Base-by-base conservation (phyloP, 2,329 filamentous ascomycete genomes). In the Helotiales sp. region DNA sequence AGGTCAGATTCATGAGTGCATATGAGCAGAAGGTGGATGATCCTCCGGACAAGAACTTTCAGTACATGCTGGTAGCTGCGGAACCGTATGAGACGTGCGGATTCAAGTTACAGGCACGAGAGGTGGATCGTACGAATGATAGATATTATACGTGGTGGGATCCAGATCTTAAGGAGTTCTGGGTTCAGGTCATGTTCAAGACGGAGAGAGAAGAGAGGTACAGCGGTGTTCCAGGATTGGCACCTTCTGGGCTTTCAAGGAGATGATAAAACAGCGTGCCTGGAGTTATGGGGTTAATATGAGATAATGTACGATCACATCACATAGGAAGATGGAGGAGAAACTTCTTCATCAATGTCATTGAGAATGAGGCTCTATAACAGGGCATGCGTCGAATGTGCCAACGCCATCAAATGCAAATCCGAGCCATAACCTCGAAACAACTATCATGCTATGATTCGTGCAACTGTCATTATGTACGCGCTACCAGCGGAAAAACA, bases 1-100 rank as follows among this genome's bases (percentile, higher is more conserved):
- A 91, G 66, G 91, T 96, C 71, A 87, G 96, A 64, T 96, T 99
- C 75, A 98, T 98, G 92, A 96, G 91, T 73, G 93, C 95, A 13
- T 99, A 92, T 73, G 91, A 96, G 75, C 95, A 99, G 82, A 92
- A 90, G 74, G 81, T 97, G 53, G 95, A 99, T 75, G 91, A 97
- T 65, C 85, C 84, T 60, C 91, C 92, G 10, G 93, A 99, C 74
- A 92, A 95, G 77, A 88, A 87, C 67, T 98, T 88, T 72, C 95
- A 99, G 81, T 99, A 98, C 73, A 80, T 99, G 66, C 81, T 98
- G 52, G 90, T 99, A 10, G 93, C 95, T 0, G 95, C 93, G 10
- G 95, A 99, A 78, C 95, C 95, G 10, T 99, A 99, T 77, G 93
- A 99, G 84, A 98, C 92, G 2, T 96, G 93, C 73, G 91, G 85